Conservation (phyloP, 345 rosid genomes). For the Hibiscus mutabilis region DNA sequence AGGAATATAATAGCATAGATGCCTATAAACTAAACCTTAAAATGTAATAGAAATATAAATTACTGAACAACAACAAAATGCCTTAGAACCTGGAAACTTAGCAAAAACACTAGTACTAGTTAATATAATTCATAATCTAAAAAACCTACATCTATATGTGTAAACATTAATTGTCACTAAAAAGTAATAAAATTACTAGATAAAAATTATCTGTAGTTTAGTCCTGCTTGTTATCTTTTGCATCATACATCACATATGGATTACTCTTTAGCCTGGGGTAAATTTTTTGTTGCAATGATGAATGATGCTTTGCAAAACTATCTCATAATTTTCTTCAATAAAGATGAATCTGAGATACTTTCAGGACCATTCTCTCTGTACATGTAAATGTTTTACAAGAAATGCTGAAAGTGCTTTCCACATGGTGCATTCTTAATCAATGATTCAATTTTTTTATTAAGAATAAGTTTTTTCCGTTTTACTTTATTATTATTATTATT, state of each 20-base stretch:
- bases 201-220: background rate
- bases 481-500: too few species aligned
- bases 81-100: background rate
- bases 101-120: background rate
- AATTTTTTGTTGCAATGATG: background rate
- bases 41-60: background rate
- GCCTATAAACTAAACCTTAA: background rate
- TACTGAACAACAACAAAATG: background rate
- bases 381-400: too few species aligned
- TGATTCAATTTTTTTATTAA: background rate
- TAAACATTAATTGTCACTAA: too few species aligned
- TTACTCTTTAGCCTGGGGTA: background rate
- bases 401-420: background rate
- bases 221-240: background rate
- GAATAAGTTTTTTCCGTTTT: too few species aligned
- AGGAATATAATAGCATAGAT: background rate
- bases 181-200: background rate
- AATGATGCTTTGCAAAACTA: background rate
- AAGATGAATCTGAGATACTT: background rate
- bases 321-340: background rate
- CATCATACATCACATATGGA: background rate
- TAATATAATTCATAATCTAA: background rate
- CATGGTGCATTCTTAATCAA: background rate
- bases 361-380: background rate
- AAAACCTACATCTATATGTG: too few species aligned